phyloP scores from a whole-genome alignment of 495 filamentous ascomycete genomes.

The Penicillium dipodomyicola region DNA sequence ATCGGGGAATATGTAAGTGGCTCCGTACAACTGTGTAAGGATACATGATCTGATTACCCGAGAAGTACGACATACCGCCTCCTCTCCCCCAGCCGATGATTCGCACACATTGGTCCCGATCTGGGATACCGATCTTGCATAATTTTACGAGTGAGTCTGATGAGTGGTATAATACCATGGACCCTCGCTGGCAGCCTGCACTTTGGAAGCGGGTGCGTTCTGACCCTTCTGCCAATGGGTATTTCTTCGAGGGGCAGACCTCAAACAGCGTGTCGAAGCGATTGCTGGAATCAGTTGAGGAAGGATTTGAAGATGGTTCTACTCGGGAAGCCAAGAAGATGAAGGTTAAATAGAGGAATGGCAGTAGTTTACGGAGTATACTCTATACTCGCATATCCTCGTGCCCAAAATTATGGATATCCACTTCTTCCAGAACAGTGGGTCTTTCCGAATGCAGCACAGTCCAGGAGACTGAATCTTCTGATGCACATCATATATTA shows the following conservation, averaged over 20 bases:
- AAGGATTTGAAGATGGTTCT: not conserved
- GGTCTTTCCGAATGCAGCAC: not conserved
- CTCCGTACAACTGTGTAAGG: not conserved
- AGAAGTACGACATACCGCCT: not conserved
- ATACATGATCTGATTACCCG: not conserved
- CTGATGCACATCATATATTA: not conserved
- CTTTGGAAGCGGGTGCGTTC: not conserved
- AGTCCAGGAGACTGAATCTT: constrained; percentile 1
- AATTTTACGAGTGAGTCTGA: not conserved
- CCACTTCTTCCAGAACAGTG: not conserved
- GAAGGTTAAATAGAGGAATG: not conserved
- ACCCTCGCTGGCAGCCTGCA: not conserved
- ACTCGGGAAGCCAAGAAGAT: not conserved
- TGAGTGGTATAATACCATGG: not conserved
- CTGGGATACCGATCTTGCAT: not conserved
- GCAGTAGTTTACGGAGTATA: not conserved
- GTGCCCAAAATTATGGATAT: not conserved
- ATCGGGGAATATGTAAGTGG: not conserved
- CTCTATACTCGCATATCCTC: too few species aligned
- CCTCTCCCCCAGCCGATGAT: too few species aligned
- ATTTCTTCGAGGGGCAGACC: not conserved
- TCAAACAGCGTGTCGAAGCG: not conserved
- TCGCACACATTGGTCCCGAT: not conserved
- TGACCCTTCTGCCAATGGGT: not conserved
- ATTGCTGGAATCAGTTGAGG: not conserved